Evolutionary conservation across 1,139 yeast species (phyloP).

Genomic region (Sugiyamaella japonica): DNA sequence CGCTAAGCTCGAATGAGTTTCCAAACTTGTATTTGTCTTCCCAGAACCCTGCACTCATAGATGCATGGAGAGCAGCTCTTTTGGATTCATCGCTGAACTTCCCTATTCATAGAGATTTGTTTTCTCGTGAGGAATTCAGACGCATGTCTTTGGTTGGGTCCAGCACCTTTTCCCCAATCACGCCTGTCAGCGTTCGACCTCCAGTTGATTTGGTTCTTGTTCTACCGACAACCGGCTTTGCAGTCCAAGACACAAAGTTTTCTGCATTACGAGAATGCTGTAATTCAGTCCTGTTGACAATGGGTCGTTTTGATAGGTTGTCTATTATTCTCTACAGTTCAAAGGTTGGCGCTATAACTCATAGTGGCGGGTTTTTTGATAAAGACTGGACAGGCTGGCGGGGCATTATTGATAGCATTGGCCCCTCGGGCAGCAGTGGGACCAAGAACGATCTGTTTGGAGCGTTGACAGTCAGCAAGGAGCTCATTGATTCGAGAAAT

Average conservation of each 20-base stretch:
- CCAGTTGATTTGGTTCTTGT: constrained; percentile 29
- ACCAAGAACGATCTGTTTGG: constrained; percentile 20
- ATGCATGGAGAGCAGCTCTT: constrained; percentile 24
- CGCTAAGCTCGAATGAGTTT: constrained; percentile 3
- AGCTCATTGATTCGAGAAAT: not conserved
- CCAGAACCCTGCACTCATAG: constrained; percentile 12
- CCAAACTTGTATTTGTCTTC: constrained; percentile 14
- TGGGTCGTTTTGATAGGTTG: constrained; percentile 28
- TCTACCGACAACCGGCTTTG: constrained; percentile 27
- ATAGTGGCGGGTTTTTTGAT: constrained; percentile 3
- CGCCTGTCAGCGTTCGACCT: constrained; percentile 17
- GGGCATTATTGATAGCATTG: constrained; percentile 17
- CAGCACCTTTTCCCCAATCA: not conserved
- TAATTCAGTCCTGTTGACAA: constrained; percentile 20
- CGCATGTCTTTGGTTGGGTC: constrained; percentile 1
- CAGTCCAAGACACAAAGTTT: constrained; percentile 26
- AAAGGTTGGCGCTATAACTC: constrained; percentile 1
- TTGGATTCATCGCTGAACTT: constrained; percentile 19
- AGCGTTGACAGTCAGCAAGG: constrained; percentile 16
- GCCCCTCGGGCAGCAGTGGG: constrained; percentile 22
- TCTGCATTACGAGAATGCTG: constrained; percentile 24
- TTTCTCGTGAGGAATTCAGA: constrained; percentile 12
- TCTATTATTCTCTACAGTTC: constrained; percentile 29
- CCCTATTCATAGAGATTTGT: constrained; percentile 17
- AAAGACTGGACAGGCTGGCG: constrained; percentile 23